Evolutionary conservation across 352 stramenopile genomes (phyloP), one percentile per base, ranked within the genome.

Genomic region (Phytophthora litchii): DNA sequence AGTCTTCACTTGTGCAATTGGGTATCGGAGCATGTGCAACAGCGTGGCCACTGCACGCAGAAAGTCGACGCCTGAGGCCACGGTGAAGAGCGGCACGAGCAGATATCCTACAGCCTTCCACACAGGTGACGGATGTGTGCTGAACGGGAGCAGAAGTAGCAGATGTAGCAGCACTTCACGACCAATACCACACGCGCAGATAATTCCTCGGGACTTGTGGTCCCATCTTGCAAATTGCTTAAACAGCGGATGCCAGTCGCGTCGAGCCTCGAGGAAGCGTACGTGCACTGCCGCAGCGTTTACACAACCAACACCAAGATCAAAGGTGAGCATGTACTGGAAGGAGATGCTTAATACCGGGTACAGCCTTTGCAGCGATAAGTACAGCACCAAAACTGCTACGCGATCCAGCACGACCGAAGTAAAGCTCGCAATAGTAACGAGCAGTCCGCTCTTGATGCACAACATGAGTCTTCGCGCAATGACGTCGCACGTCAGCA

Each of bases 361-460:
- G 23, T 92, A 92, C 3, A 88, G 46, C 3, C 37, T 60, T 56
- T 78, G 70, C 16, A 94, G 64, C 14, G 81, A 78, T 7, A 71
- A 72, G 55, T 91, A 92, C 8, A 86, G 53, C 32, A 70, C 81
- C 11, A 89, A 32, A 31, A 87, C 60, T 14, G 69, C 68, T 6
- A 92, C 50, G 36, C 86, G 83, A 60, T 94, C 85, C 20, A 94
- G 59, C 9, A 90, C 50, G 16, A 92, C 67, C 0, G 81, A 86
- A n/a, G 76, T 72, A 42, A 83, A 89, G 57, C 78, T 84, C 44
- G 88, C 70, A 56, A 88, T 72, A 3, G 81, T 84, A 19, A 92
- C 83, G 11, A 94, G 59, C 20, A 88, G 53, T 7, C 83, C 85
- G 43, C 85, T 91, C 50, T 92, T 90, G 67, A 92, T 81, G 63